phyloP scores from a whole-genome alignment of 805 yeast species.

The Sungouiozyma ichnusensis region DNA sequence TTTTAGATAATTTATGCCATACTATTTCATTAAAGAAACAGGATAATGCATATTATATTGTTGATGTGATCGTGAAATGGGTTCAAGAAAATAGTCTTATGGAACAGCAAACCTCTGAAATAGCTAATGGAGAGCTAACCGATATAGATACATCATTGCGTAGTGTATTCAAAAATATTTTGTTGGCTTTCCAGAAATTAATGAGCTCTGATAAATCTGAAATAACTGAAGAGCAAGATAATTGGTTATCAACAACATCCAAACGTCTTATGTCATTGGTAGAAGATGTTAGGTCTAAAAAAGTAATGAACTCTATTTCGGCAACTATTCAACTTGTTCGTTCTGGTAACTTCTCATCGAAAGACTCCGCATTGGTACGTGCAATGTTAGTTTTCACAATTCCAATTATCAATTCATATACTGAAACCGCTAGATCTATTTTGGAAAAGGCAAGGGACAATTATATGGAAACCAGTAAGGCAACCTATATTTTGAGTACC shows the following conservation, averaged over 20 bases:
- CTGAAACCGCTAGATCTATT: conserved; percentile 36
- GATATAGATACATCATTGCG: conserved; percentile 40
- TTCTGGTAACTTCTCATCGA: conserved; percentile 29
- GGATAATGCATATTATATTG: conserved; percentile 34
- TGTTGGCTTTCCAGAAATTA: conserved; percentile 59
- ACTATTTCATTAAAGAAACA: conserved; percentile 33
- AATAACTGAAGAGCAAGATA: conserved; percentile 43
- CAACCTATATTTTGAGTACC: conserved; percentile 48
- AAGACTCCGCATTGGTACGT: conserved; percentile 31
- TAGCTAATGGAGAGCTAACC: conserved; percentile 7
- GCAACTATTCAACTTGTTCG: conserved; percentile 30
- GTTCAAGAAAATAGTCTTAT: conserved; percentile 14
- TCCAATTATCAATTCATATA: conserved; percentile 57
- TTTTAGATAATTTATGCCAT: conserved; percentile 17
- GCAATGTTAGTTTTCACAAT: conserved; percentile 45
- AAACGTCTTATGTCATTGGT: conserved; percentile 33
- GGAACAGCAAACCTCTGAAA: conserved; percentile 1
- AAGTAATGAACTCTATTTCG: conserved; percentile 30
- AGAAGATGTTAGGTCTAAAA: conserved; percentile 33
- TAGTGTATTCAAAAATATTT: conserved; percentile 44
- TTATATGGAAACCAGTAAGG: conserved; percentile 47
- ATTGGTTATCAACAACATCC: conserved; percentile 54
- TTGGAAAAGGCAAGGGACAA: conserved; percentile 35
- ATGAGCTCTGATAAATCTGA: conserved; percentile 29
- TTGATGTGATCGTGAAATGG: conserved; percentile 41